Percentiles rank a stretch among this genome's conserved stretches.
Conservation (phyloP, 257 asterid genomes). For the Nyctanthes arbortristis region DNA sequence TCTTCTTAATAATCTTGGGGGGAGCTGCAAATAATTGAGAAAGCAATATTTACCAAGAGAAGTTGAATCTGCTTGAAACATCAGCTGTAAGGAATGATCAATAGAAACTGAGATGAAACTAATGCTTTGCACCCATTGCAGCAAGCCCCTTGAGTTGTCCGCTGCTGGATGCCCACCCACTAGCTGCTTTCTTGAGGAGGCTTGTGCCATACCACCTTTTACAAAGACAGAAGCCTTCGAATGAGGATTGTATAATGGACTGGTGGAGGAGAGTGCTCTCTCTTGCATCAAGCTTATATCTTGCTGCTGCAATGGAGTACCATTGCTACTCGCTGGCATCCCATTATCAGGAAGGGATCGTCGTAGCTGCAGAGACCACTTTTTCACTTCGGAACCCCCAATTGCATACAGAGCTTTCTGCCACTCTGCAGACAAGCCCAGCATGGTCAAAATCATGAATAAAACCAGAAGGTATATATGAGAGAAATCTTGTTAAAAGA, state of each 20-base stretch:
- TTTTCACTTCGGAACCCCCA: constrained; percentile 95
- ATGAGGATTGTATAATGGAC: constrained; percentile 70
- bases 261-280: constrained; percentile 67
- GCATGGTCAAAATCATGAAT: constrained; percentile 18
- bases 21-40: too few species aligned
- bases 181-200: constrained; percentile 81
- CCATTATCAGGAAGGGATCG: constrained; percentile 82
- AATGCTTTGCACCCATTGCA: constrained; percentile 97
- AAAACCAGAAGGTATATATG: constrained; percentile 12
- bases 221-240: constrained; percentile 71
- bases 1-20: too few species aligned
- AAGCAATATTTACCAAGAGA: constrained; percentile 69
- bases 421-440: constrained; percentile 69
- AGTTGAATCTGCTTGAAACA: constrained; percentile 74
- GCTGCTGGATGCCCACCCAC: constrained; percentile 66
- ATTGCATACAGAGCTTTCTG: constrained; percentile 93
- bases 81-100: constrained; percentile 87
- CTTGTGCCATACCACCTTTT: constrained; percentile 81
- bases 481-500: constrained; percentile 6
- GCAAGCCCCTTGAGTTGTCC: constrained; percentile 87
- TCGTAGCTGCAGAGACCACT: constrained; percentile 97
- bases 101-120: constrained; percentile 84
- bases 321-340: constrained; percentile 78
- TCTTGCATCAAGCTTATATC: constrained; percentile 85
- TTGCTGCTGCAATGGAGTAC: constrained; percentile 81